Base-by-base conservation (phyloP, 345 rosid species). In the Adansonia digitata region DNA sequence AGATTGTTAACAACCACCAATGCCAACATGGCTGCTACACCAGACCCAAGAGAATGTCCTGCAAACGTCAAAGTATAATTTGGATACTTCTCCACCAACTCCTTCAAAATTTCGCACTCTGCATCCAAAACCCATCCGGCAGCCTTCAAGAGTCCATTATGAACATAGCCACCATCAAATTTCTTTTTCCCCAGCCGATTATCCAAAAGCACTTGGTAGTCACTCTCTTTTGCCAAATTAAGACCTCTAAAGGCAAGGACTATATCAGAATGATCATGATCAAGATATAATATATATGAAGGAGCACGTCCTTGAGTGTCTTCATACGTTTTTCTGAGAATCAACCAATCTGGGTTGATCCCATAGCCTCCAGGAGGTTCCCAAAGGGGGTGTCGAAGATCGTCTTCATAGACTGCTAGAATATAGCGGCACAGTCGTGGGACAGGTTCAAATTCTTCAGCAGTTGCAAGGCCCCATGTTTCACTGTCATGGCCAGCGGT, bases 31-130 rank as follows among this genome's bases (percentile, higher is more conserved):
- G 99, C 84, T 2, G 96, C 99, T 6, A 93, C 99, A 75, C 98
- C 99, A 14, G 99, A 91, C 12, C 99, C 99, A 37, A 95, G 89
- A 40, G 99, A 91, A 84, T 95, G 99, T 10, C 98, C 99, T 0
- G 96, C 85, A 77, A 93, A 95, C 67, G 94, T 95, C 79, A 95
- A 75, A 20, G 91, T 91, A 69, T 95, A 95, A 70, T 85, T 84
- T 49, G 96, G 93, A 90, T 90, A 80, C 82, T 82, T 86, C 76
- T 78, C 86, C 73, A 90, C 86, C 85, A 88, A 62, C 26, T 85
- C 88, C 82, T 81, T 95, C 86, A 95, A 79, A 66, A 86, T 79
- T 9, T 90, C 88, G 77, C 88, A 85, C 72, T 95, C 99, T 34
- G 86, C 87, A 73, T 95, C 92, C 69, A 95, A 84, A 75, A 93